Evolutionary conservation across 768 basidiomycete species (phyloP), one percentile per base, ranked within the genome.

Genomic region (Boletus barrowsii): DNA sequence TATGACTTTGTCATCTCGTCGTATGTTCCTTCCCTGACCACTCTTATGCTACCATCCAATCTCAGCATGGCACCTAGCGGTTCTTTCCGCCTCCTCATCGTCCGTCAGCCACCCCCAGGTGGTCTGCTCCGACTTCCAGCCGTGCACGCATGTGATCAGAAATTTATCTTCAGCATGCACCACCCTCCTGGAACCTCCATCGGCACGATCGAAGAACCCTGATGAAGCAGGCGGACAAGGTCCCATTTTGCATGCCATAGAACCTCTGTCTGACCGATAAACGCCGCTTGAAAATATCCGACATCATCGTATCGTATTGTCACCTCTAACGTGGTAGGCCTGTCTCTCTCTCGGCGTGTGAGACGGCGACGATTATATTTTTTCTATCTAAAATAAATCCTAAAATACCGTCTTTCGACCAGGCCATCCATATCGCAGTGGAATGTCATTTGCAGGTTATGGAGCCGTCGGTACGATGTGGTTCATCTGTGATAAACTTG

Each of bases 301-400:
- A 58, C 22, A 51, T 59, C 37, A 37, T 50, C n/a, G 24, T 36
- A 37, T 50, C n/a, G 24, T 36, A 1, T 20, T 55, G 17, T 54
- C 59, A 17, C 43, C 49, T 9, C 61, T 42, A 18, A 29, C 71
- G 13, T 39, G 66, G 46, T 32, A 52, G 70, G 41, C 64, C 79
- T 33, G 78, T 72, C 0, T 76, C 78, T 61, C 70, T 80, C 8
- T 77, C 78, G 6, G 77, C 79, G 1, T 80, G 79, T 56, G 69
- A 81, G 52, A 79, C 73, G 8, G 75, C 75, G 0, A 67, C 53
- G 39, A 74, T n/a, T n/a, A n/a, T n/a, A n/a, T n/a, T n/a, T n/a
- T n/a, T n/a, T n/a, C n/a, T n/a, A n/a, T n/a, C n/a, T n/a, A n/a
- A n/a, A n/a, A n/a, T n/a, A n/a, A n/a, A n/a, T n/a, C n/a, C n/a